Base-by-base conservation (phyloP, 768 basidiomycete genomes). In the Gautieria morchelliformis region DNA sequence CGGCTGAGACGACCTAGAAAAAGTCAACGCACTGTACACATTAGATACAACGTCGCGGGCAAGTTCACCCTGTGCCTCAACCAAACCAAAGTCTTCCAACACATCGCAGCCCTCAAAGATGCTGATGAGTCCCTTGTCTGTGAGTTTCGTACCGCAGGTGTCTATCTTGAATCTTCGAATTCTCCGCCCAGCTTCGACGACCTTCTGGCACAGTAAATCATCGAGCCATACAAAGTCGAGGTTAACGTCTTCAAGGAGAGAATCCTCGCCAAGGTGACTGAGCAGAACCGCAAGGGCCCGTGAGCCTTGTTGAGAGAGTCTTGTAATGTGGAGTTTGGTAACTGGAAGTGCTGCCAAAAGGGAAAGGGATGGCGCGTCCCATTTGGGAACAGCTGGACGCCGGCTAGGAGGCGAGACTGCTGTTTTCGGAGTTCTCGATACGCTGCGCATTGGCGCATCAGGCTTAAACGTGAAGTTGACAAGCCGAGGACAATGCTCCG, bases 181-280 rank as follows among this genome's bases (percentile, higher is more conserved):
- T 53, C 66, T 68, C 49, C 63, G 56, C 32, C 69, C 67, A n/a
- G 69, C 70, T 27, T 60, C 58, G 32, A 64, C 70, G 22, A 74
- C 65, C 51, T 61, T 65, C 30, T 72, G 64, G 59, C 73, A 73
- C 15, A 74, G 58, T 20, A 59, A 46, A 60, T 74, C 73, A 60
- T 74, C 73, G 54, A 74, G 61, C 73, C 72, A 74, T 22, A 73
- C 62, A 49, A 73, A 70, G 61, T 74, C 68, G 41, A 73, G 55
- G 40, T 30, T 48, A n/a, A 74, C 57, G 20, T 63, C 61, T 52
- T 74, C 70, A 45, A 73, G 59, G 19, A 60, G 37, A n/a, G 70
- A 70, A 39, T 64, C 59, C 52, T 71, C 69, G 17, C 64, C 67
- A 20, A 70, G 49, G 24, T 58, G 59, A 5, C 58, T 53, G 9